A percentile compares a stretch with the other conserved stretches of the same genome.
Evolutionary conservation across 306 rosid species (phyloP).

Genomic region (Echinosophora koreensis): DNA sequence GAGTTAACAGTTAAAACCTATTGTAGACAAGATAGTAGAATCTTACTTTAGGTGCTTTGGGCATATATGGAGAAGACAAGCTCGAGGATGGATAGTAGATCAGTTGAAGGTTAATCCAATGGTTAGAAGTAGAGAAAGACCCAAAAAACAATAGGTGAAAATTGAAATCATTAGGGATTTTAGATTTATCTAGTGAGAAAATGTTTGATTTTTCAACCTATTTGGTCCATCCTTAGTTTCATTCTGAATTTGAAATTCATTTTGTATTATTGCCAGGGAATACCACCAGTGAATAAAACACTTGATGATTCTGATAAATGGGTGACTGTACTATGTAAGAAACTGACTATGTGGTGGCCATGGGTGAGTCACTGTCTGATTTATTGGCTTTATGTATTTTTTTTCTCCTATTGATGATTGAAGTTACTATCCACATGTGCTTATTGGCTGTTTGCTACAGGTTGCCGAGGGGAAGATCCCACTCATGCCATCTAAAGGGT

Average conservation of each 20-base stretch:
- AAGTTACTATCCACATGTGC: constrained; percentile 18
- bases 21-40: too few relatives aligned
- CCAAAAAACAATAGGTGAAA: too few relatives aligned
- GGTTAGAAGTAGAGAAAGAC: too few relatives aligned
- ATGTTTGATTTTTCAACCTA: too few relatives aligned
- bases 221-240: constrained; percentile 7
- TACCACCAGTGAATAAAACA: constrained; percentile 71
- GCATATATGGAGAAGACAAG: too few relatives aligned
- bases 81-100: too few relatives aligned
- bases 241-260: not conserved
- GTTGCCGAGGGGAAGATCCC: constrained; percentile 93
- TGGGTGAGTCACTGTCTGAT: constrained; percentile 66
- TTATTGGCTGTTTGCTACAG: constrained; percentile 54
- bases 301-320: constrained; percentile 73
- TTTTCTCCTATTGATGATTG: constrained; percentile 23
- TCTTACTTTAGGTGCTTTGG: too few relatives aligned
- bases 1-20: too few relatives aligned
- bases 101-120: too few relatives aligned
- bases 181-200: too few relatives aligned
- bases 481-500: constrained; percentile 81
- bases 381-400: constrained; percentile 26
- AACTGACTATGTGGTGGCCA: constrained; percentile 86
- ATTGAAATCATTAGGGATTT: too few relatives aligned
- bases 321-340: constrained; percentile 84
- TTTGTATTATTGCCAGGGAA: constrained; percentile 65